Evolutionary conservation across 2,329 filamentous ascomycete species (phyloP), one percentile per base, ranked within the genome.

Genomic region (Cercospora berteroae): DNA sequence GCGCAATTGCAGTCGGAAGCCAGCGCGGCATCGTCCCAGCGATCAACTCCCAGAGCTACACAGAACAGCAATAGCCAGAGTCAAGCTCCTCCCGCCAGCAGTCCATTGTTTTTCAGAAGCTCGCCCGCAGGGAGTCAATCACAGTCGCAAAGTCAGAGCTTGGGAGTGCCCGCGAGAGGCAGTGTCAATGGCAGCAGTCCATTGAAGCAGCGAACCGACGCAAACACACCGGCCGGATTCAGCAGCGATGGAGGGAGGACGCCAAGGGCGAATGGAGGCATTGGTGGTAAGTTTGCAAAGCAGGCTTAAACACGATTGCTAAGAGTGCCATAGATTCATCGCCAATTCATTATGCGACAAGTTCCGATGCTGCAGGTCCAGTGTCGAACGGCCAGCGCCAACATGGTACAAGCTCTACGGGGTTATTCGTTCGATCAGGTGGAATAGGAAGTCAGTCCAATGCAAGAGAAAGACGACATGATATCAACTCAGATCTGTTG

Each of bases 281-380:
- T 88, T 71, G 88, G 89, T 82, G 90, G 90, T 92, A 79, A 79
- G 83, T 23, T 25, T 52, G 20, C 12, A 52, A 52, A 9, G 9
- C 25, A 39, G 3, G 12, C 7, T 25, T 18, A 9, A 52, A 39
- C 2, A 29, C 8, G 33, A n/a, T 36, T 67, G 44, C 69, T 79
- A 63, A 76, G 62, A 69, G 20, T 8, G 18, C 60, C 1, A 10
- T 72, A 97, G 94, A 94, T 76, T 98, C 94, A 0, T 98, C 94
- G 0, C 94, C 94, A 1, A 92, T 98, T 72, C 88, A 89, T 78
- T 98, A 97, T 78, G 92, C 92, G 65, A 89, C 93, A 39, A 97
- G 93, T 79, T 97, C 94, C 42, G 96, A 77, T 65, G 71, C 76
- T 27, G 74, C 74, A 31, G 75, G 70, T 12, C 76, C 76, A n/a